phyloP scores from a whole-genome alignment of 2,329 filamentous ascomycete species.

The Rhynchosporium graminicola region DNA sequence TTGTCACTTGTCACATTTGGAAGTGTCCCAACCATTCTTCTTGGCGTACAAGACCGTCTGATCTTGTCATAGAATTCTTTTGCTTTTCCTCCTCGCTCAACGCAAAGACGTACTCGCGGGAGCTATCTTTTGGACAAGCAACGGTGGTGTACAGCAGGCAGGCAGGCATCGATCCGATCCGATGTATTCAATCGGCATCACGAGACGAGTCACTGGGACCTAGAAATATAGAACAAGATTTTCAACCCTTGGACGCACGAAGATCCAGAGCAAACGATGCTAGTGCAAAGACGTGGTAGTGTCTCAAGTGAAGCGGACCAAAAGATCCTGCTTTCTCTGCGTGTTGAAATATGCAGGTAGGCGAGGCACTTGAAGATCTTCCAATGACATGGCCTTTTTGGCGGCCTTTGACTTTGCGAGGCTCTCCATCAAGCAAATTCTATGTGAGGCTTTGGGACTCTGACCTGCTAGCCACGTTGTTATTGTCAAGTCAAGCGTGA shows the following conservation, averaged over 20 bases:
- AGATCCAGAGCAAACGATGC: conserved; percentile 24
- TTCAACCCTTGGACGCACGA: conserved; percentile 22
- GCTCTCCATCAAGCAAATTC: background rate
- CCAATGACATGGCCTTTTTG: background rate
- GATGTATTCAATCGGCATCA: conserved; percentile 3
- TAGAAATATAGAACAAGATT: conserved; percentile 25
- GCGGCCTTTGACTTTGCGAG: background rate
- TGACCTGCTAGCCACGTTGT: conserved; percentile 5
- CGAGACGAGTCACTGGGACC: conserved; percentile 17
- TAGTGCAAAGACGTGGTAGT: conserved; percentile 21
- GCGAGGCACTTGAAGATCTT: conserved; percentile 20
- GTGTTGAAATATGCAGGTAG: conserved; percentile 27
- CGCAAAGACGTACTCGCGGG: conserved; percentile 8
- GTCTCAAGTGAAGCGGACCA: conserved; percentile 8
- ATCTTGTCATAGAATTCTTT: conserved; percentile 13
- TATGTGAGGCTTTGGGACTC: background rate
- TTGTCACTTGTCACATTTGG: conserved; percentile 32
- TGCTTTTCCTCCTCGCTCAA: conserved; percentile 14
- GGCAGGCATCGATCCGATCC: conserved; percentile 26
- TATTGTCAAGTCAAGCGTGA: background rate
- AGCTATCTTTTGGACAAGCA: conserved; percentile 19
- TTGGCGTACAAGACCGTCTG: conserved; percentile 15
- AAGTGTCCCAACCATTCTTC: background rate
- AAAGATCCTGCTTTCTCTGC: conserved; percentile 12
- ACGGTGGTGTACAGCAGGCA: conserved; percentile 29